Conservation (phyloP, 2,329 filamentous ascomycete genomes). For the Penicillium sp. region DNA sequence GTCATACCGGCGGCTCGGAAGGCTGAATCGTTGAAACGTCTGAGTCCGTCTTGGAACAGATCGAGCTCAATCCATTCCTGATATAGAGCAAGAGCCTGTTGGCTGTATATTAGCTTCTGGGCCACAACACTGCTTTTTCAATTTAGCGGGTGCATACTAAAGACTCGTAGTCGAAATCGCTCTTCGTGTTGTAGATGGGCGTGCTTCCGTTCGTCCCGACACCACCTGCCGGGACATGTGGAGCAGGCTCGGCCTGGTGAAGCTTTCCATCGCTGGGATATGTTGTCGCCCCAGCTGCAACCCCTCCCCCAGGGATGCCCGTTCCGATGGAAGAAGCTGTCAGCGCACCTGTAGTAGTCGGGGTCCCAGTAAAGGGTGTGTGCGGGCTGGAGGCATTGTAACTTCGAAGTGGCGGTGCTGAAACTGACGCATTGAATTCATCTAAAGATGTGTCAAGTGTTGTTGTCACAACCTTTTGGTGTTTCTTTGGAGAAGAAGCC, state of each 20-base stretch:
- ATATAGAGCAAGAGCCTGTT: conserved; percentile 65
- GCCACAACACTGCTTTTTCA: background rate
- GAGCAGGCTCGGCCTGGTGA: conserved; percentile 65
- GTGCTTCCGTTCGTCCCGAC: conserved; percentile 73
- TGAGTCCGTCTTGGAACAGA: conserved; percentile 73
- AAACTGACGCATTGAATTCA: background rate
- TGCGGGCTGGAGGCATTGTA: conserved; percentile 59
- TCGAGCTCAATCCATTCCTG: conserved; percentile 85
- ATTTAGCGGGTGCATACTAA: conserved; percentile 43
- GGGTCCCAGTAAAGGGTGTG: conserved; percentile 64
- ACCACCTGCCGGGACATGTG: conserved; percentile 70
- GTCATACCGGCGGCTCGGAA: conserved; percentile 67
- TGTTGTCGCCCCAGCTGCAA: conserved; percentile 60
- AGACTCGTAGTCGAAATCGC: conserved; percentile 81
- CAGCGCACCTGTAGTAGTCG: conserved; percentile 69
- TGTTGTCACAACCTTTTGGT: background rate
- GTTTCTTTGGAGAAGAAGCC: conserved; percentile 17
- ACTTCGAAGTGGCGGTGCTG: conserved; percentile 44
- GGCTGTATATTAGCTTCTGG: background rate
- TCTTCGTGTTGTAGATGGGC: conserved; percentile 73
- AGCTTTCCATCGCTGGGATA: conserved; percentile 72
- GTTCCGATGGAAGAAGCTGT: conserved; percentile 51
- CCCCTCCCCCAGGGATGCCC: conserved; percentile 57
- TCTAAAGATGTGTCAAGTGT: background rate
- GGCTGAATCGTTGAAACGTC: conserved; percentile 65